These are phyloP conservation scores for Diaporthe nobilis DNA, from an alignment of 2,329 filamentous ascomycete species.

Conservation along the genomic window DNA sequence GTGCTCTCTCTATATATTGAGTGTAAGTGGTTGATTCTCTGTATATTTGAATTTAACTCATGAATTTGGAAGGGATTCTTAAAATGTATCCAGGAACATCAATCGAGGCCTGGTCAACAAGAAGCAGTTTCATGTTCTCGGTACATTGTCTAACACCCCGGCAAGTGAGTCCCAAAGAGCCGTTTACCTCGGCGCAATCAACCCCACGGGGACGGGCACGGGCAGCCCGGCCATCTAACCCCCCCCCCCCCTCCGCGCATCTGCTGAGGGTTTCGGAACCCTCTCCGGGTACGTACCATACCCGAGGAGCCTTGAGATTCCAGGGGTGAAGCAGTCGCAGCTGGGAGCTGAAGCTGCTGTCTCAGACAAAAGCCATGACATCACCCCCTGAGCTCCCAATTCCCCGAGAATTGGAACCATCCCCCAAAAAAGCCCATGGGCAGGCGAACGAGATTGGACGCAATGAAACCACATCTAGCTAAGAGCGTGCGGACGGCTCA, in stretches of 20 bases:
- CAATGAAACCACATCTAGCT: slow-evolving; percentile 31
- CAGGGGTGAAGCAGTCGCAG: slow-evolving; percentile 6
- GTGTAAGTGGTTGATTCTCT: background rate
- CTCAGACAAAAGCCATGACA: slow-evolving; percentile 28
- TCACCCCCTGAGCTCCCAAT: slow-evolving; percentile 26
- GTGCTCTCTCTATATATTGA: background rate
- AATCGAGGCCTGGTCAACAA: background rate
- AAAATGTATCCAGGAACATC: background rate
- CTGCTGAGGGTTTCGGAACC: background rate
- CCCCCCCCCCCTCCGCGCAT: background rate
- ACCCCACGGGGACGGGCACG: slow-evolving; percentile 31
- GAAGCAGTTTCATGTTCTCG: slow-evolving; percentile 9
- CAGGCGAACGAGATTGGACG: slow-evolving; percentile 34
- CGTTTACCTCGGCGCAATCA: slow-evolving; percentile 32
- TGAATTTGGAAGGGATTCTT: background rate
- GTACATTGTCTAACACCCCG: slow-evolving; percentile 9
- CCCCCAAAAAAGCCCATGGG: background rate
- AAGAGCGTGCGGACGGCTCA: slow-evolving; percentile 10
- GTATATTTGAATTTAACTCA: background rate
- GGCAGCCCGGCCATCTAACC: background rate
- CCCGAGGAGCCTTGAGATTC: background rate
- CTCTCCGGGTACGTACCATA: background rate
- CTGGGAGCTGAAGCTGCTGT: slow-evolving; percentile 5
- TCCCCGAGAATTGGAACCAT: slow-evolving; percentile 1
- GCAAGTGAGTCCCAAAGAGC: slow-evolving; percentile 14